phyloP scores from a whole-genome alignment of 108 stramenopile species.

The Phaeodactylum tricornutum region DNA sequence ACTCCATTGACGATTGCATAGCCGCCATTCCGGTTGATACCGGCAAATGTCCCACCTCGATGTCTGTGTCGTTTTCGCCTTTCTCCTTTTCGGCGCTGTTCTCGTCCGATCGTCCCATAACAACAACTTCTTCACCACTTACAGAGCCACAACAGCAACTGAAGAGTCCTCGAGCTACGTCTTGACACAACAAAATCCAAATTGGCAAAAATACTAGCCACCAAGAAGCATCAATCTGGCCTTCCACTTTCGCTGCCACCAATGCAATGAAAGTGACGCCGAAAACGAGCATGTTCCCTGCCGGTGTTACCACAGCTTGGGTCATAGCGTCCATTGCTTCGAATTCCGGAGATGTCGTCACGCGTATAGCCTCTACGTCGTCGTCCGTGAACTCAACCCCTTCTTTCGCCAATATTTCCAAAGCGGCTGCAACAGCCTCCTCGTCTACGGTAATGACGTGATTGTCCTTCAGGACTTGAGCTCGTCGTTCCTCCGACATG shows the following conservation, averaged over 20 bases:
- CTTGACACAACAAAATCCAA: constrained; percentile 48
- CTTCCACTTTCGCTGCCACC: constrained; percentile 52
- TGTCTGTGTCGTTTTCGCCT: not conserved
- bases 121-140: not conserved
- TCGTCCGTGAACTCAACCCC: constrained; percentile 47
- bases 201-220: constrained; percentile 63
- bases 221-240: constrained; percentile 41
- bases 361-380: constrained; percentile 35
- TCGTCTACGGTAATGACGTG: constrained; percentile 24
- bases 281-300: constrained; percentile 31
- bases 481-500: constrained; percentile 35
- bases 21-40: no score
- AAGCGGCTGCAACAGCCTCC: not conserved
- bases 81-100: not conserved
- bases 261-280: constrained; percentile 49
- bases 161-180: no score
- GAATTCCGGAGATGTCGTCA: constrained; percentile 9
- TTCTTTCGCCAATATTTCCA: constrained; percentile 4
- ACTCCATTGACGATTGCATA: constrained; percentile 1
- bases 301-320: not conserved
- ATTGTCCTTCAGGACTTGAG: constrained; percentile 21
- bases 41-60: no score
- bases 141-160: constrained; percentile 1
- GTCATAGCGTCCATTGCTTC: not conserved
- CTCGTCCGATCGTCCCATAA: not conserved